phyloP scores from a whole-genome alignment of 75 land plant species.

The Larix kaempferi region DNA sequence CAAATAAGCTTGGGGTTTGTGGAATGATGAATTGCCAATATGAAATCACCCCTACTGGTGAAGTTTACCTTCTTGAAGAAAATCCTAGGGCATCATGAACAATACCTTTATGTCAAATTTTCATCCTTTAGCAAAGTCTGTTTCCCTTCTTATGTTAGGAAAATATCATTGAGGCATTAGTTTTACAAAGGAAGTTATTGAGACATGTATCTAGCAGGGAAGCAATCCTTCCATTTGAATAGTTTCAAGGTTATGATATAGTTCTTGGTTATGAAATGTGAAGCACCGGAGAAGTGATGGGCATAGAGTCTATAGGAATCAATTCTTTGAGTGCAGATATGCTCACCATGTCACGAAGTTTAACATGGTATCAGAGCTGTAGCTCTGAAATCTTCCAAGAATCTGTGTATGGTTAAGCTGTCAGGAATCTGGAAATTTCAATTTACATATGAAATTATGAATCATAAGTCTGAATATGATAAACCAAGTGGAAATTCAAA shows the following conservation, averaged over 20 bases:
- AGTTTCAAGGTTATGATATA: constrained; percentile 96
- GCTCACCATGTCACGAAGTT: too few species aligned
- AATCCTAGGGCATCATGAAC: constrained; percentile 99
- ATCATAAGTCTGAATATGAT: too few species aligned
- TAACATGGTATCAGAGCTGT: too few species aligned
- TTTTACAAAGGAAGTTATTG: constrained; percentile 75
- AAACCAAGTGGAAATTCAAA: too few species aligned
- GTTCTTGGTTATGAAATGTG: constrained; percentile 96
- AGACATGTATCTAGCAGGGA: constrained; percentile 90
- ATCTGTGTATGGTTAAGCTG: too few species aligned
- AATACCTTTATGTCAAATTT: constrained; percentile 98
- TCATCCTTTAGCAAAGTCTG: constrained; percentile 96
- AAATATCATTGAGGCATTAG: constrained; percentile 55
- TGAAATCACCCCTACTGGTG: constrained; percentile 74
- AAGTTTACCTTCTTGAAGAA: constrained; percentile 91
- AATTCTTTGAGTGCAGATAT: too few species aligned
- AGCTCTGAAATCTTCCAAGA: too few species aligned
- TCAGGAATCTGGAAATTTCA: too few species aligned
- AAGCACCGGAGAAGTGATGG: constrained; percentile 99
- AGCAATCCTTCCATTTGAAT: constrained; percentile 97
- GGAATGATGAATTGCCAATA: constrained; percentile 99
- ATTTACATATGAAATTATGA: too few species aligned
- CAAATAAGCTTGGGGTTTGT: constrained; percentile 65
- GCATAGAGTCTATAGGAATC: constrained; percentile 77
- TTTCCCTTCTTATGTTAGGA: constrained; percentile 94